Evolutionary conservation across 75 land plant species (phyloP).

Genomic region (Pinus tabuliformis): DNA sequence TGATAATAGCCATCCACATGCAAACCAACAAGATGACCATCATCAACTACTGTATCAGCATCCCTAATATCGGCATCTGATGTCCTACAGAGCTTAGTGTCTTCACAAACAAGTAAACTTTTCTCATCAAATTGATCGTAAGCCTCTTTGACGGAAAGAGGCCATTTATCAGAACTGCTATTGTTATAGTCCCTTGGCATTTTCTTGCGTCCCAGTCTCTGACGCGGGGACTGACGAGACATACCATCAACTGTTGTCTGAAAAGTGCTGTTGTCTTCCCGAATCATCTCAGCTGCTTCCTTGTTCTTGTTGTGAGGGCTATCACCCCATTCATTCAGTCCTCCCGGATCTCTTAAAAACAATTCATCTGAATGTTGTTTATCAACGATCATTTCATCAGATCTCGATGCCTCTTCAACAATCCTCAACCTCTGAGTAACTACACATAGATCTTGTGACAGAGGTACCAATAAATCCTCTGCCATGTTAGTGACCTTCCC

Average conservation of each 20-base stretch:
- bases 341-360: conserved; percentile 10
- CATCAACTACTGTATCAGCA: not conserved
- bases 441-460: conserved; percentile 16
- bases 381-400: not conserved
- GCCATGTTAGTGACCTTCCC: conserved; percentile 6
- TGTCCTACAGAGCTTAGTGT: not conserved
- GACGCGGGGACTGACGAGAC: not conserved
- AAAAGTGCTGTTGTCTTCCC: not conserved
- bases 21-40: conserved; percentile 17
- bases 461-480: not conserved
- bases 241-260: not conserved
- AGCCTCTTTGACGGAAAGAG: not conserved
- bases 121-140: conserved; percentile 11
- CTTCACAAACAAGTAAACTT: conserved; percentile 1
- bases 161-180: not conserved
- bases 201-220: not conserved
- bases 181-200: not conserved
- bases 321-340: conserved; percentile 15
- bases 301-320: not conserved
- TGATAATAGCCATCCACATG: conserved; percentile 22
- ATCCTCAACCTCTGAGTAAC: conserved; percentile 12
- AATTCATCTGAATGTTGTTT: not conserved
- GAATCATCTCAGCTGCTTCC: not conserved
- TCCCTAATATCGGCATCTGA: not conserved
- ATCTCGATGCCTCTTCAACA: not conserved